phyloP scores from a whole-genome alignment of 768 basidiomycete genomes.

The Gloeopeniophorella convolvens region DNA sequence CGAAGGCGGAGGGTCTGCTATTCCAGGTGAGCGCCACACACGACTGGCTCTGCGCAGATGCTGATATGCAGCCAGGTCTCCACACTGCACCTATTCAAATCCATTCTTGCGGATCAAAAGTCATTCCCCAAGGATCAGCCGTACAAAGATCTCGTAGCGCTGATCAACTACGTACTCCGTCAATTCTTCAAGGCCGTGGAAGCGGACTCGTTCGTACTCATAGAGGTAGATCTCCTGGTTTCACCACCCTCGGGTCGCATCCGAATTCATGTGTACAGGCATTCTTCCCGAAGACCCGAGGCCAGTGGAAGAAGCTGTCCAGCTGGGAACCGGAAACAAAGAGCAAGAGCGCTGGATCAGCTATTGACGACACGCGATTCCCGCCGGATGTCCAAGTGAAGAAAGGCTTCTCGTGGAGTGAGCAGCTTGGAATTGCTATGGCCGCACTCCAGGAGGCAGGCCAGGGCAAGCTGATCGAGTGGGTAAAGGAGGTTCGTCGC shows the following conservation, averaged over 20 bases:
- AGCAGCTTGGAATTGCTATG: slow-evolving; percentile 84
- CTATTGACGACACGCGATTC: slow-evolving; percentile 35
- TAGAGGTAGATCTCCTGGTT: slow-evolving; percentile 59
- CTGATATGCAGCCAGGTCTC: slow-evolving; percentile 70
- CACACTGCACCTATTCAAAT: slow-evolving; percentile 81
- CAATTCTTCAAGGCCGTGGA: slow-evolving; percentile 91
- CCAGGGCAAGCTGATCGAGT: slow-evolving; percentile 59
- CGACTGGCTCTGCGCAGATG: background rate
- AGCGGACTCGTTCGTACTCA: slow-evolving; percentile 78
- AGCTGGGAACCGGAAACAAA: slow-evolving; percentile 60
- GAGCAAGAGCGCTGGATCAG: slow-evolving; percentile 33
- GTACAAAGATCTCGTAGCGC: slow-evolving; percentile 72
- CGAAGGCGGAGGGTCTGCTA: slow-evolving; percentile 90
- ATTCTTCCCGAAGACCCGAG: slow-evolving; percentile 86
- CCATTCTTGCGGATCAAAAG: slow-evolving; percentile 75
- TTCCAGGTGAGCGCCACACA: slow-evolving; percentile 93
- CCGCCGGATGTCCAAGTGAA: slow-evolving; percentile 73
- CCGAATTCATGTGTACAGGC: slow-evolving; percentile 40
- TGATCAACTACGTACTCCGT: slow-evolving; percentile 83
- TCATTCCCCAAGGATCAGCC: slow-evolving; percentile 73
- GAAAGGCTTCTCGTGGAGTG: slow-evolving; percentile 83
- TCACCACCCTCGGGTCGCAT: slow-evolving; percentile 18
- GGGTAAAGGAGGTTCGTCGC: slow-evolving; percentile 70
- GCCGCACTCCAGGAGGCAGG: slow-evolving; percentile 64
- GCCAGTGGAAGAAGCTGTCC: slow-evolving; percentile 80